Base-by-base conservation (phyloP, 139 green algal genomes). In the Chlamydomonas sp. region DNA sequence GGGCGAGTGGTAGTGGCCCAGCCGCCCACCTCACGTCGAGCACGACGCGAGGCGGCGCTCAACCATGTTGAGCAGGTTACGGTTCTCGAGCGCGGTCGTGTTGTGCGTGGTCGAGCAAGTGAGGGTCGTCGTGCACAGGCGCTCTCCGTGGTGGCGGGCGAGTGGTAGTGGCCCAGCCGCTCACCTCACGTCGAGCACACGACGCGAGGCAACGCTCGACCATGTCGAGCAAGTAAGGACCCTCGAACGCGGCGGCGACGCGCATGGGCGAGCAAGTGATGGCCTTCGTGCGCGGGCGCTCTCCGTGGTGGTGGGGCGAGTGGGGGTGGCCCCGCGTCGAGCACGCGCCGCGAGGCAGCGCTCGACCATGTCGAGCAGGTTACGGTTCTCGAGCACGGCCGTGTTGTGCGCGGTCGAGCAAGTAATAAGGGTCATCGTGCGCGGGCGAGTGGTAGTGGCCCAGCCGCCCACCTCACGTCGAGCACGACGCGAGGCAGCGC, bases 11-110 rank as follows among this genome's bases (percentile, higher is more conserved):
- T 16, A 3, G 58, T 36, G 61, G 24, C 61, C 63, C 3, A 43
- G 10, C 58, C 62, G 57, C 43, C 72, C 10, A 31, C 5, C 2
- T 29, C 30, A 16, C 43, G 20, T 13, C 43, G 20, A 20, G 20
- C 43, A 54, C 43, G 43, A 54, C 43, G 39, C 22, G 37, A 98
- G 75, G 74, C 94, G 97, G 0, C 74, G 72, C 59, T 95, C 77
- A 5, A 54, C 43, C 43, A 54, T 54, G 5, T 88, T 80, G 4
- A 93, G 62, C 33, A 99, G 85, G 65, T 90, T 88, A 1, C 87
- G 84, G 77, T 99, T 99, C 66, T 99, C 95, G 50, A 99, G 78
- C 2, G 1, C 87, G 84, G 77, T 99, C 98, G 65, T 98, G 94
- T 57, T 98, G 78, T 2, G 94, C 16, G 16, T 20, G 16, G 20